phyloP scores from a whole-genome alignment of 768 basidiomycete species.

The Pisolithus albus region DNA sequence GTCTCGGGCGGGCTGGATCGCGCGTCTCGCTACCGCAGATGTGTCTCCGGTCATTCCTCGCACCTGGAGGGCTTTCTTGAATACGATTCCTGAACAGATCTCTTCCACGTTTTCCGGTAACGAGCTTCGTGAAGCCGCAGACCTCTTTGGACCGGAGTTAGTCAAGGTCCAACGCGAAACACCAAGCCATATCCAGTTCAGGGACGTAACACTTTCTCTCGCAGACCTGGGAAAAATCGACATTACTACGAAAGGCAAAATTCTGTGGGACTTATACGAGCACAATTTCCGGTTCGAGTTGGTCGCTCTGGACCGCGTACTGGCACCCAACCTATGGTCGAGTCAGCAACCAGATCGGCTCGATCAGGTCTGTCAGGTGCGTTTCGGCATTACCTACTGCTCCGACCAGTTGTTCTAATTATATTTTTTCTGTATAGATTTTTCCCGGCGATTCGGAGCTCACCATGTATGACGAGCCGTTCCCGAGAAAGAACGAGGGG shows the following conservation, averaged over 20 bases:
- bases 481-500: not conserved
- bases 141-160: not conserved
- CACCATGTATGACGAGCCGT: not conserved
- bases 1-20: not conserved
- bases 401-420: too few relatives aligned
- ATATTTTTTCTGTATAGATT: not conserved
- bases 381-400: not conserved
- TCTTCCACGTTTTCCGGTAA: not conserved
- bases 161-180: not conserved
- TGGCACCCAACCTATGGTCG: not conserved
- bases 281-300: conserved; percentile 15
- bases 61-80: not conserved
- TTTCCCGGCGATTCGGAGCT: not conserved
- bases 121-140: not conserved
- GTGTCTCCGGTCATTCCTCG: not conserved
- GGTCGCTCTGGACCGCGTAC: conserved; percentile 8
- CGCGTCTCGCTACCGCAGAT: not conserved
- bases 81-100: not conserved
- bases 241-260: not conserved
- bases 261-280: conserved; percentile 15
- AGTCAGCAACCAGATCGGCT: not conserved
- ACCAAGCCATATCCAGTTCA: not conserved
- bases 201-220: not conserved
- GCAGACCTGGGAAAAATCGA: not conserved
- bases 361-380: not conserved